These are phyloP conservation scores for Kuraishia piskuri DNA, from an alignment of 805 yeast species.

Conservation along the genomic window DNA sequence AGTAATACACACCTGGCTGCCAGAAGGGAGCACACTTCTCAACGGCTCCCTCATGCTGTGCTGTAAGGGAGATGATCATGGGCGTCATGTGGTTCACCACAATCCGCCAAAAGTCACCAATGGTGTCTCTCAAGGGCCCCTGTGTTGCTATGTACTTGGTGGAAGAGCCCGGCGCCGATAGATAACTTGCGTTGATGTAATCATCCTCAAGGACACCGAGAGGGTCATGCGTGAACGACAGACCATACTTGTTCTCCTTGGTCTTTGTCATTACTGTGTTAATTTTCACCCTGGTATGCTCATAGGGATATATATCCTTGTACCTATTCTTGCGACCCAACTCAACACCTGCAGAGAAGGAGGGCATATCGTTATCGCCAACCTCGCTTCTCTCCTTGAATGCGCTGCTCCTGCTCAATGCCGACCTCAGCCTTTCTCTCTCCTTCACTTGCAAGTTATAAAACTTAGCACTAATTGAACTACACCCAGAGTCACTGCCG, in stretches of 20 bases:
- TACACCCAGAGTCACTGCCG: slow-evolving; percentile 27
- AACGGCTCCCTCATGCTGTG: slow-evolving; percentile 65
- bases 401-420: slow-evolving; percentile 20
- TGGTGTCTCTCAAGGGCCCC: slow-evolving; percentile 73
- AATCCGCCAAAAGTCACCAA: slow-evolving; percentile 81
- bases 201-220: slow-evolving; percentile 24
- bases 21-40: slow-evolving; percentile 83
- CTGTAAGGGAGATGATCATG: slow-evolving; percentile 67
- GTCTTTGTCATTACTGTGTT: slow-evolving; percentile 7
- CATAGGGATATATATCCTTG: slow-evolving; percentile 82
- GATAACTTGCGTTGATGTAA: slow-evolving; percentile 85
- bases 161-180: slow-evolving; percentile 30
- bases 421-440: slow-evolving; percentile 50
- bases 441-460: slow-evolving; percentile 62
- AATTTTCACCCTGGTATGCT: slow-evolving; percentile 72
- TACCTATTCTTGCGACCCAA: slow-evolving; percentile 77
- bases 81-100: slow-evolving; percentile 55
- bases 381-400: slow-evolving; percentile 3
- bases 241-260: slow-evolving; percentile 8
- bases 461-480: slow-evolving; percentile 43
- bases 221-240: slow-evolving; percentile 5
- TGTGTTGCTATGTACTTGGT: slow-evolving; percentile 74
- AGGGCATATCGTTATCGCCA: slow-evolving; percentile 22
- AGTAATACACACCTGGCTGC: slow-evolving; percentile 47
- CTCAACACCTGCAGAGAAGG: slow-evolving; percentile 71